Conservation (phyloP, 2,329 filamentous ascomycete species). For the Amauroascus niger region DNA sequence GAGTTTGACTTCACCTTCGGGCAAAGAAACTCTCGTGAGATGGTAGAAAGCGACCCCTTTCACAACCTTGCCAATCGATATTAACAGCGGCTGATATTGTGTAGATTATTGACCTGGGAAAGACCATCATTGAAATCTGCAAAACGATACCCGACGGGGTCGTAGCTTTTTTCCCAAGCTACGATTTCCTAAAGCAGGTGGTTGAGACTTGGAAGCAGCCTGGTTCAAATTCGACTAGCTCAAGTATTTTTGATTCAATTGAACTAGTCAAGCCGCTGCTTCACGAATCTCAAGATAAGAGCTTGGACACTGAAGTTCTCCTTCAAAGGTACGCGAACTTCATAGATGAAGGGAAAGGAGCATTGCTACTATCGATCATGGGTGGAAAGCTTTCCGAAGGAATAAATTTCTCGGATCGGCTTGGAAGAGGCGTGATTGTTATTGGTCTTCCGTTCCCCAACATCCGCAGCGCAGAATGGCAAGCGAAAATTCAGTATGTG, state of each 20-base stretch:
- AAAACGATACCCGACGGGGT: constrained; percentile 73
- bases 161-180: constrained; percentile 92
- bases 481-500: constrained; percentile 79
- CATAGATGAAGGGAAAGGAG: constrained; percentile 56
- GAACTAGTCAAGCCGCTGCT: constrained; percentile 43
- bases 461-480: constrained; percentile 80
- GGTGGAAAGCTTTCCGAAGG: constrained; percentile 93
- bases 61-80: background rate
- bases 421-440: constrained; percentile 84
- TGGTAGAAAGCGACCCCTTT: constrained; percentile 35
- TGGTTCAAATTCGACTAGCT: constrained; percentile 21
- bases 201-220: constrained; percentile 50
- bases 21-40: constrained; percentile 57
- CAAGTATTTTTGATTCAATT: constrained; percentile 27
- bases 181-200: constrained; percentile 75
- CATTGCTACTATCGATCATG: constrained; percentile 77
- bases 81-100: constrained; percentile 1
- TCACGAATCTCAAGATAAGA: constrained; percentile 39
- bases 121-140: constrained; percentile 61
- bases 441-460: constrained; percentile 91
- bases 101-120: constrained; percentile 60
- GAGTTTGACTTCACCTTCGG: constrained; percentile 83
- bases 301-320: constrained; percentile 52
- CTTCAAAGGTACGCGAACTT: constrained; percentile 63
- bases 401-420: constrained; percentile 90